phyloP scores from a whole-genome alignment of 2,329 filamentous ascomycete genomes.

The Sclerotinia trifoliorum region DNA sequence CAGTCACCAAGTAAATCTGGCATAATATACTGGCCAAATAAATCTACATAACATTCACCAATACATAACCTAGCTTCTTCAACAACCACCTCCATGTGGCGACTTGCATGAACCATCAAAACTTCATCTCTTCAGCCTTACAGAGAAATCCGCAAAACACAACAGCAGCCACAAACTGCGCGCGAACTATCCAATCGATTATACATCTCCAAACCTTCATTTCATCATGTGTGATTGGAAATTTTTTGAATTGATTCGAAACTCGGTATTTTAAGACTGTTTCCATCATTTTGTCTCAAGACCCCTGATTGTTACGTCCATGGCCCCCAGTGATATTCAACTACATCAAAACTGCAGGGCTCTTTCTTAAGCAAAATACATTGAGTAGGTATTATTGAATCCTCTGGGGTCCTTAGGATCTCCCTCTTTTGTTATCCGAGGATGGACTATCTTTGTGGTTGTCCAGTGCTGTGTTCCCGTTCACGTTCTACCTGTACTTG shows the following conservation, averaged over 20 bases:
- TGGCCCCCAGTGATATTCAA: constrained; percentile 18
- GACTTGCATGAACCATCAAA: constrained; percentile 4
- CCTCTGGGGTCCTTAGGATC: constrained; percentile 18
- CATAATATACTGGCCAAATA: constrained; percentile 12
- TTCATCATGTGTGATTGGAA: neutral
- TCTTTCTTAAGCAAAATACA: neutral
- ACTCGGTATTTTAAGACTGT: neutral
- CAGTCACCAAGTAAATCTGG: neutral
- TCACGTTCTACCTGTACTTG: constrained; percentile 10
- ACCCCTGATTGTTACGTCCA: neutral
- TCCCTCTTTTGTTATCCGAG: constrained; percentile 18
- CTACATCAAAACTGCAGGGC: constrained; percentile 7
- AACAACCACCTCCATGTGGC: neutral
- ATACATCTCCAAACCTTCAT: neutral
- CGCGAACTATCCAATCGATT: constrained; percentile 14
- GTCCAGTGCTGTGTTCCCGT: constrained; percentile 1
- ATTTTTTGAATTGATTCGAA: neutral
- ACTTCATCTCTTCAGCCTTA: constrained; percentile 15
- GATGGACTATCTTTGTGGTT: constrained; percentile 2
- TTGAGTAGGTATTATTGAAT: constrained; percentile 3
- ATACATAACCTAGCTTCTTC: neutral
- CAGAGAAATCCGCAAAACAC: neutral
- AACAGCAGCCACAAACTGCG: constrained; percentile 3
- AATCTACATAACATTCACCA: neutral
- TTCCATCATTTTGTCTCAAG: neutral